Evolutionary conservation across 2,329 filamentous ascomycete species (phyloP).

Genomic region (Beauveria australis): DNA sequence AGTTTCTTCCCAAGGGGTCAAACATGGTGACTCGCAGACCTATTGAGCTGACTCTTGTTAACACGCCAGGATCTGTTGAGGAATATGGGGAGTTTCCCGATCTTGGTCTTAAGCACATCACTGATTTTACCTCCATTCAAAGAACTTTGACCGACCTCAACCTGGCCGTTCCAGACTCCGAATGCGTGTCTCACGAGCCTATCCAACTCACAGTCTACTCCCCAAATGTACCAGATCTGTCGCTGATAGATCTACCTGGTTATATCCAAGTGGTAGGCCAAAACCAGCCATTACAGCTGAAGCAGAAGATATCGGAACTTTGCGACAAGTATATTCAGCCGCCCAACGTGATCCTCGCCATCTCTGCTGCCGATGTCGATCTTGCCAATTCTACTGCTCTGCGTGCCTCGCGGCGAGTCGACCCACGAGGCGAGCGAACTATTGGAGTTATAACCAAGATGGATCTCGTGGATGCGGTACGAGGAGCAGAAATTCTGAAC

Average conservation of each 20-base stretch:
- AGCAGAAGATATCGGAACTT: conserved; percentile 90
- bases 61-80: conserved; percentile 76
- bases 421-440: conserved; percentile 88
- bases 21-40: conserved; percentile 97
- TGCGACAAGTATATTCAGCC: conserved; percentile 98
- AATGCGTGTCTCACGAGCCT: conserved; percentile 93
- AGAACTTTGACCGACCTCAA: conserved; percentile 92
- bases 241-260: conserved; percentile 89
- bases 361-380: conserved; percentile 96
- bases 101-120: conserved; percentile 78
- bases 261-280: conserved; percentile 94
- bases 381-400: conserved; percentile 92
- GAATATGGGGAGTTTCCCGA: conserved; percentile 97
- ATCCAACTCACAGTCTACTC: conserved; percentile 96
- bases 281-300: conserved; percentile 83
- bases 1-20: conserved; percentile 93
- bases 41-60: conserved; percentile 92
- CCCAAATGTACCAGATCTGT: conserved; percentile 88
- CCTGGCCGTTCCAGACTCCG: conserved; percentile 76
- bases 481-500: conserved; percentile 69
- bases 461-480: conserved; percentile 82
- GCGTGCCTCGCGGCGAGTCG: conserved; percentile 80
- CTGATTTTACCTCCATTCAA: conserved; percentile 87
- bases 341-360: conserved; percentile 93
- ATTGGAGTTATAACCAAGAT: conserved; percentile 99